Evolutionary conservation across 441 rosid genomes (phyloP), one percentile per base, ranked within the genome.

Genomic region (Dalechampia spathulata): DNA sequence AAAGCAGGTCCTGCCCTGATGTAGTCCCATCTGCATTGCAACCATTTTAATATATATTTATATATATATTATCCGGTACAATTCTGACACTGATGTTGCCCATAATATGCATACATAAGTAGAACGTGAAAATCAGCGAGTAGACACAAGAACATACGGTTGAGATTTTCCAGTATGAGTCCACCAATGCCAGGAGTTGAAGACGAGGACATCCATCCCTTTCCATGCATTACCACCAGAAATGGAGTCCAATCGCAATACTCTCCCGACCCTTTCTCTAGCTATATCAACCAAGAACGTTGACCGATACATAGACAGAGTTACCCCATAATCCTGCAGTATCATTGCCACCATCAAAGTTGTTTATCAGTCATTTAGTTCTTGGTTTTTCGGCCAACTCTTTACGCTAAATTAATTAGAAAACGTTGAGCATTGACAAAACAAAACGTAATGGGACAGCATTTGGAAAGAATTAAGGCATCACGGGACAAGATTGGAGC

Each of bases 111-210:
- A n/a, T n/a, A n/a, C n/a, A n/a, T n/a, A n/a, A n/a, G n/a, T n/a
- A n/a, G n/a, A n/a, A n/a, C 2, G n/a, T n/a, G n/a, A n/a, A n/a
- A n/a, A n/a, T n/a, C n/a, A n/a, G n/a, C n/a, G n/a, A n/a, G n/a
- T n/a, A 2, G 46, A 16, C 17, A 54, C 42, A n/a, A 38, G 39
- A 55, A 49, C 56, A 5, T 74, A 90, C 95, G 89, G 90, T 70
- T 88, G 96, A 62, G 90, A 34, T 16, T 78, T 78, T 58, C 98
- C 96, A 30, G 86, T 78, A 1, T 92, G 95, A 64, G 76, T 77
- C 98, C 96, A 92, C 98, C 96, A 92, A 59, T 88, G 98, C 96
- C 96, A 92, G 23, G 96, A 82, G 55, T 92, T 92, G 75, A 92
- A 92, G 65, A 89, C 70, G 65, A 89, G 78, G 70, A 85, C 6